Conservation (phyloP, 2,329 filamentous ascomycete genomes). For the Aspergillus hortae region DNA sequence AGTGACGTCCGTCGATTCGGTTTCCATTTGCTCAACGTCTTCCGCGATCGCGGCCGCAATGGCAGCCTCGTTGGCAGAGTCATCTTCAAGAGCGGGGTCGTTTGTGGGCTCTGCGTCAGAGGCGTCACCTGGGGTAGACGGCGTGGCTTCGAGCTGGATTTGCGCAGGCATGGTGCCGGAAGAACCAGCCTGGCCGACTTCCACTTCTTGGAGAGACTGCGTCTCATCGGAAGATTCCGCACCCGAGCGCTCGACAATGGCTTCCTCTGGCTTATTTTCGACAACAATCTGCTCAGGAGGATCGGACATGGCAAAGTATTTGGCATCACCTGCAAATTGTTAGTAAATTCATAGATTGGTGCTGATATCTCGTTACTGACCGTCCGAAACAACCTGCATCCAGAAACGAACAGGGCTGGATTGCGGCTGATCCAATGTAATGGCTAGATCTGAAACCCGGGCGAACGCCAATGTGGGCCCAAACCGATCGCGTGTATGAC, state of each 20-base stretch:
- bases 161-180: constrained; percentile 16
- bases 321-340: constrained; percentile 27
- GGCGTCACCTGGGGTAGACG: background rate
- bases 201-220: constrained; percentile 13
- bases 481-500: constrained; percentile 30
- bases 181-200: constrained; percentile 26
- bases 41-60: constrained; percentile 28
- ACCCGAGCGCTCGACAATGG: constrained; percentile 24
- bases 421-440: constrained; percentile 23
- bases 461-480: constrained; percentile 33
- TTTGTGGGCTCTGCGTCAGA: background rate
- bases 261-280: constrained; percentile 29
- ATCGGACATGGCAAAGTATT: constrained; percentile 35
- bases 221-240: constrained; percentile 22
- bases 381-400: constrained; percentile 37
- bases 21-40: constrained; percentile 25
- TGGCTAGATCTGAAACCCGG: constrained; percentile 30
- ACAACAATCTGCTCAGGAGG: constrained; percentile 19
- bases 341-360: constrained; percentile 3
- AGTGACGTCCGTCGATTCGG: constrained; percentile 5
- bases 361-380: constrained; percentile 14
- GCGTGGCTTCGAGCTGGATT: background rate
- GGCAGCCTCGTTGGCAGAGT: constrained; percentile 21
- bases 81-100: background rate
- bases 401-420: constrained; percentile 32